Evolutionary conservation across 2,329 filamentous ascomycete genomes (phyloP).

Genomic region (Ceratocystiopsis sp.): DNA sequence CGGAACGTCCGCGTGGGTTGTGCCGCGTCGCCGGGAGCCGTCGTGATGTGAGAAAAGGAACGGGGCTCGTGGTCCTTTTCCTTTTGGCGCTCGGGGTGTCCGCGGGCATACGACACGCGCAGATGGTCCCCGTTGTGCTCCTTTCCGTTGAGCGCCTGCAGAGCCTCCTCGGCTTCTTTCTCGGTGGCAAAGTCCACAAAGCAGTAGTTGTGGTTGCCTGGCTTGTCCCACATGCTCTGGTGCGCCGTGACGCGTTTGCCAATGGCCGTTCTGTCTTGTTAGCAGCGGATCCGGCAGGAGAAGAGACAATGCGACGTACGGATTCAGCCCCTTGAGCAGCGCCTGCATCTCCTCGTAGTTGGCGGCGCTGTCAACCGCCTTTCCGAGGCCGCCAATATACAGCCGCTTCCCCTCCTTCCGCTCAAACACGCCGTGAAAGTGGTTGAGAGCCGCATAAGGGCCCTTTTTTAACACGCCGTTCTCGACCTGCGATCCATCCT

Average conservation of each 20-base stretch:
- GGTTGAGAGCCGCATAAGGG: slow-evolving; percentile 11
- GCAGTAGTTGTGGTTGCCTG: slow-evolving; percentile 38
- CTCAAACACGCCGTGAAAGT: slow-evolving; percentile 15
- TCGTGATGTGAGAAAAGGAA: no score
- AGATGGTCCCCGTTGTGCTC: not conserved
- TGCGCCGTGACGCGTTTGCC: slow-evolving; percentile 40
- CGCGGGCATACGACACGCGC: no score
- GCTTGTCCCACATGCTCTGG: slow-evolving; percentile 31
- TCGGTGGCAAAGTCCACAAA: slow-evolving; percentile 45
- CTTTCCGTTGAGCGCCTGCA: slow-evolving; percentile 23
- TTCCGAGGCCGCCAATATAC: slow-evolving; percentile 32
- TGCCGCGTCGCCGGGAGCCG: no score
- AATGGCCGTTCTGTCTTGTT: slow-evolving; percentile 14
- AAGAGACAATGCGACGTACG: slow-evolving; percentile 9
- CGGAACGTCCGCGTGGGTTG: no score
- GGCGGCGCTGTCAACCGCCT: slow-evolving; percentile 29
- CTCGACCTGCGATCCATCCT: not conserved
- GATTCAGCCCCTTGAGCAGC: slow-evolving; percentile 28
- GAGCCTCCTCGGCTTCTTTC: slow-evolving; percentile 32
- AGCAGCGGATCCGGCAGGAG: no score
- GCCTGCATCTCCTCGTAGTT: slow-evolving; percentile 28
- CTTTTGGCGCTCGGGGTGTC: no score
- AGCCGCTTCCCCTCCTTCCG: slow-evolving; percentile 19
- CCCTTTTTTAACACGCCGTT: not conserved
- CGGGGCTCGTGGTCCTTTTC: no score